phyloP scores from a whole-genome alignment of 495 filamentous ascomycete genomes.

The Penicillium riverlandense region DNA sequence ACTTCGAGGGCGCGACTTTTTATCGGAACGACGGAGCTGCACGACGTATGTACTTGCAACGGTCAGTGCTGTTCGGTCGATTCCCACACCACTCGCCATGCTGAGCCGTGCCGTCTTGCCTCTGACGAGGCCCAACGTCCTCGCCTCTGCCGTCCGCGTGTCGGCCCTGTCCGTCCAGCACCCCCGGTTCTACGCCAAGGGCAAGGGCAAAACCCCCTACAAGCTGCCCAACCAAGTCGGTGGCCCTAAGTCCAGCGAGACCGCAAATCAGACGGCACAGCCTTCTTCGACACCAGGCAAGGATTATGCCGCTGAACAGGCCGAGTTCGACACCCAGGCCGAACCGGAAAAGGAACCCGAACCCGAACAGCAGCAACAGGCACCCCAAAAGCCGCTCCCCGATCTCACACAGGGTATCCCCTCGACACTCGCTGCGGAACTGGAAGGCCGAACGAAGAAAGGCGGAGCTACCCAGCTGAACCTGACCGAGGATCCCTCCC shows the following conservation, averaged over 20 bases:
- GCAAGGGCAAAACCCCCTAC: slow-evolving; percentile 33
- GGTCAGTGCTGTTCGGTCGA: no score
- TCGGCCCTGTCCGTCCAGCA: slow-evolving; percentile 26
- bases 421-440: slow-evolving; percentile 68
- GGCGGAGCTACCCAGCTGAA: slow-evolving; percentile 36
- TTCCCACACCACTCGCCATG: slow-evolving; percentile 20
- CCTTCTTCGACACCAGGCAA: slow-evolving; percentile 13
- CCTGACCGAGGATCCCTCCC: slow-evolving; percentile 51
- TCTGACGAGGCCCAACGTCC: slow-evolving; percentile 36
- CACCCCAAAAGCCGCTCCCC: slow-evolving; percentile 53
- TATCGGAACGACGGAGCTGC: slow-evolving; percentile 6
- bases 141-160: slow-evolving; percentile 30
- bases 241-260: no score
- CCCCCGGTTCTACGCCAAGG: slow-evolving; percentile 42
- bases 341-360: slow-evolving; percentile 31
- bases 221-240: no score
- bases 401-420: slow-evolving; percentile 89
- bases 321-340: slow-evolving; percentile 36
- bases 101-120: slow-evolving; percentile 40
- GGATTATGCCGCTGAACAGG: slow-evolving; percentile 33
- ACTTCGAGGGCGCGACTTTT: slow-evolving; percentile 25
- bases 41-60: no score
- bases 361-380: slow-evolving; percentile 17
- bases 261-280: no score
- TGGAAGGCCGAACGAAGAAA: slow-evolving; percentile 50